These are phyloP conservation scores for Gaertneriomyces semiglobifer DNA, from an alignment of 192 early-diverging fungal species.

Conservation along the genomic window DNA sequence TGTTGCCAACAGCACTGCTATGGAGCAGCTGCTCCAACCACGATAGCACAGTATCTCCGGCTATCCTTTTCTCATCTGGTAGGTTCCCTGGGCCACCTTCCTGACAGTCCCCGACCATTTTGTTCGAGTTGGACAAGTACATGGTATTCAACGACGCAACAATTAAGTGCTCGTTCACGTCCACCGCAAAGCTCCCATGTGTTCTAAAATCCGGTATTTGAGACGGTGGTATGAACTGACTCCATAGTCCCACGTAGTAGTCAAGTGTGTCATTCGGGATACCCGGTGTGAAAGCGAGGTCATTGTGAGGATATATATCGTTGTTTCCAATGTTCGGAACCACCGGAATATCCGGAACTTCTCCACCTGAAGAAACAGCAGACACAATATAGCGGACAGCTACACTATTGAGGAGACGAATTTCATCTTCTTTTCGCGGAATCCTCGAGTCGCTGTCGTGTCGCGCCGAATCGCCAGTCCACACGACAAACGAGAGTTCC, in stretches of 20 bases:
- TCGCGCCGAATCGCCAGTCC: slow-evolving; percentile 41
- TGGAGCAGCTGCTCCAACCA: slow-evolving; percentile 32
- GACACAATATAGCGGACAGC: slow-evolving; percentile 1
- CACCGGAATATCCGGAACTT: slow-evolving; percentile 16
- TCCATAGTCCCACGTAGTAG: slow-evolving; percentile 33
- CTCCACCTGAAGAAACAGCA: slow-evolving; percentile 7
- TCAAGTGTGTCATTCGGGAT: slow-evolving; percentile 25
- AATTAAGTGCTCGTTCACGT: neutral
- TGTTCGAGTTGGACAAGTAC: slow-evolving; percentile 33
- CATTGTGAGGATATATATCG: slow-evolving; percentile 42
- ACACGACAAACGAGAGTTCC: slow-evolving; percentile 33
- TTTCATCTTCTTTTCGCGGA: slow-evolving; percentile 21
- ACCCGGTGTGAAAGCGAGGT: slow-evolving; percentile 17
- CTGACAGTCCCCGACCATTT: slow-evolving; percentile 26
- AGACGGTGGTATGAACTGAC: slow-evolving; percentile 24
- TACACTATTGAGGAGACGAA: slow-evolving; percentile 21
- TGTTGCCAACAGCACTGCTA: neutral
- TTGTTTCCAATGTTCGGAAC: slow-evolving; percentile 45
- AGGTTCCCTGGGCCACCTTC: neutral
- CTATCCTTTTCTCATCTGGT: slow-evolving; percentile 1
- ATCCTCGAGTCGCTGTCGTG: slow-evolving; percentile 33
- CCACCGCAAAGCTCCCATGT: slow-evolving; percentile 27
- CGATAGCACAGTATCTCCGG: slow-evolving; percentile 23
- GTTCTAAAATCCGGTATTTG: slow-evolving; percentile 20
- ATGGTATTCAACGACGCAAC: slow-evolving; percentile 38